Conservation (phyloP, 306 rosid genomes). For the Mucuna pruriens region DNA sequence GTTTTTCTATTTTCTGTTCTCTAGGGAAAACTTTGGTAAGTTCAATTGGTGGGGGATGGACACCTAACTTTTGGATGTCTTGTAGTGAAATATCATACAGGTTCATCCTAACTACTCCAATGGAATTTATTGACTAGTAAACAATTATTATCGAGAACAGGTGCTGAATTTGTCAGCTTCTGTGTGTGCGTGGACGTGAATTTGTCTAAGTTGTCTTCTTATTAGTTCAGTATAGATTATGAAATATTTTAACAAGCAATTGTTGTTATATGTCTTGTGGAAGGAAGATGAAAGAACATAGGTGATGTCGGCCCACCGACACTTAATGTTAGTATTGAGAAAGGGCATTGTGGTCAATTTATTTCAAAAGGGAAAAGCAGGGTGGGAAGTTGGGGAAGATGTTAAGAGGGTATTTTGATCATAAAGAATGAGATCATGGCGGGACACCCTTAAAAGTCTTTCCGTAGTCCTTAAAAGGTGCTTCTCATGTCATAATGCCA, state of each 20-base stretch:
- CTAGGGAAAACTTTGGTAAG: too few relatives aligned
- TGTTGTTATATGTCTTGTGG: constrained; percentile 27
- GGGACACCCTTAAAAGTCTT: constrained; percentile 46
- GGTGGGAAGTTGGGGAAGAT: constrained; percentile 23
- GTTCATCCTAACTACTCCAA: not conserved
- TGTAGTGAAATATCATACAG: constrained; percentile 9
- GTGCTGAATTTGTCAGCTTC: constrained; percentile 51
- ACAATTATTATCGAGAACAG: constrained; percentile 31
- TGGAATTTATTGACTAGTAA: constrained; percentile 39
- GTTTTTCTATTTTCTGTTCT: not conserved
- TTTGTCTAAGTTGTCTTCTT: constrained; percentile 47
- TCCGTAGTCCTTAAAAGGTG: constrained; percentile 65
- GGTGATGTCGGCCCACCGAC: constrained; percentile 79
- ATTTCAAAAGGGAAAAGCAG: not conserved
- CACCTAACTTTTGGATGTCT: constrained; percentile 33
- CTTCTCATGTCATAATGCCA: constrained; percentile 42
- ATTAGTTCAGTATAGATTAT: constrained; percentile 40
- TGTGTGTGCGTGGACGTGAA: constrained; percentile 43
- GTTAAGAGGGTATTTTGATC: constrained; percentile 39
- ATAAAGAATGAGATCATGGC: constrained; percentile 49
- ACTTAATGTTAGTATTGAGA: constrained; percentile 41
- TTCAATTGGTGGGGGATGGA: constrained; percentile 26
- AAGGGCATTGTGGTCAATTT: constrained; percentile 51
- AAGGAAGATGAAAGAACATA: constrained; percentile 30
- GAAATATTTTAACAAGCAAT: constrained; percentile 36